phyloP scores from a whole-genome alignment of 2,329 filamentous ascomycete genomes.

The Colletotrichum sp. region DNA sequence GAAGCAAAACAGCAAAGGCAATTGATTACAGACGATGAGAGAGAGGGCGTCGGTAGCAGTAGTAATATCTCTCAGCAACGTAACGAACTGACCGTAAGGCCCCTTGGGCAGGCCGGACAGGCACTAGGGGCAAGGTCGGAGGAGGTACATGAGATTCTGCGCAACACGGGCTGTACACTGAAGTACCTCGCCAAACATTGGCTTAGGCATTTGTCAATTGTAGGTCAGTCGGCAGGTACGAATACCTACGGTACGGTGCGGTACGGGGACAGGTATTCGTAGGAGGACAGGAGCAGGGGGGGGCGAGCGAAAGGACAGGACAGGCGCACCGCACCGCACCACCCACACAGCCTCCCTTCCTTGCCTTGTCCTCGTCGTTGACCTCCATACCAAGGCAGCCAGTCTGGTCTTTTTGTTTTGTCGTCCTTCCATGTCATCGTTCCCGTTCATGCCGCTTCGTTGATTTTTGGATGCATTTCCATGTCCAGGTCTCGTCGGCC shows the following conservation, averaged over 20 bases:
- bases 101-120: not conserved
- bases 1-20: not conserved
- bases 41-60: not conserved
- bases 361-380: not conserved
- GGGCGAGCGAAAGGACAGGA: not conserved
- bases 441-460: not conserved
- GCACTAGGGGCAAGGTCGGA: not conserved
- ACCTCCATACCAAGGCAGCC: not conserved
- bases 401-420: not conserved
- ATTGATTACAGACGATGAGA: not conserved
- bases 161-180: not conserved
- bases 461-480: not conserved
- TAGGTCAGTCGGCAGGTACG: not conserved
- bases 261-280: not conserved
- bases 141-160: not conserved
- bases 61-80: not conserved
- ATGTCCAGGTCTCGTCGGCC: not conserved
- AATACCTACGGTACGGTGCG: not conserved
- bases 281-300: not conserved
- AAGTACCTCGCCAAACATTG: not conserved
- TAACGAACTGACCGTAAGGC: not conserved
- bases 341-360: not conserved
- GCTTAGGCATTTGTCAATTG: not conserved
- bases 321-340: not conserved
- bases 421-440: not conserved